Percentiles rank a stretch among this genome's conserved stretches.
Conservation (phyloP, 495 filamentous ascomycete genomes). For the Penicillium daleae region DNA sequence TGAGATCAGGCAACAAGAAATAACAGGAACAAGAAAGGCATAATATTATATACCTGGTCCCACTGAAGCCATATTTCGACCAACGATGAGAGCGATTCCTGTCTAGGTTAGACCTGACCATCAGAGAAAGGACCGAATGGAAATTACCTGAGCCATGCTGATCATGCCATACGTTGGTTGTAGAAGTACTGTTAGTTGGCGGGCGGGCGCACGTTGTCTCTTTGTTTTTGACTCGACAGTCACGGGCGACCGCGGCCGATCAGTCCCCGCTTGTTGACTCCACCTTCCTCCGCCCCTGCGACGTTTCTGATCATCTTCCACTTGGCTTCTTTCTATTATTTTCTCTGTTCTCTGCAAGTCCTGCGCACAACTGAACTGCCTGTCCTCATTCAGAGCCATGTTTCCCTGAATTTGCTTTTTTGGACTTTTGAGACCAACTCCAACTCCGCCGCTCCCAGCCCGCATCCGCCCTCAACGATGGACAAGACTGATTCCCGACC, state of each 20-base stretch:
- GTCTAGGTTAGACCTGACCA: constrained; percentile 15
- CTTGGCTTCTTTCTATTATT: constrained; percentile 5
- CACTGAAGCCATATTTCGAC: constrained; percentile 64
- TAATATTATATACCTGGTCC: constrained; percentile 52
- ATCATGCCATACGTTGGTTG: constrained; percentile 18
- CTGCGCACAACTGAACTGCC: neutral
- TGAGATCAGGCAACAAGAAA: constrained; percentile 24
- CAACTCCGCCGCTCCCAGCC: constrained; percentile 4
- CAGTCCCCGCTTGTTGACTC: constrained; percentile 30
- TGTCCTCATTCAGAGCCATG: neutral
- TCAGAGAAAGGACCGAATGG: neutral
- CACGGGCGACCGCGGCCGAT: constrained; percentile 23
- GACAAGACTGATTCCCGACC: constrained; percentile 24
- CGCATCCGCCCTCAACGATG: constrained; percentile 21
- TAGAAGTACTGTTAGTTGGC: constrained; percentile 5
- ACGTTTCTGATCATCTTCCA: constrained; percentile 16
- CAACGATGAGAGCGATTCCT: constrained; percentile 42
- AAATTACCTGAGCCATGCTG: constrained; percentile 25
- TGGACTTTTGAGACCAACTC: neutral
- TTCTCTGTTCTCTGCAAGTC: neutral
- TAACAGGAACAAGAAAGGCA: neutral
- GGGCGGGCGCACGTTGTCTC: constrained; percentile 23
- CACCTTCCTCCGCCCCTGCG: constrained; percentile 26
- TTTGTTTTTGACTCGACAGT: constrained; percentile 21
- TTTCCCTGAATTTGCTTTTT: neutral